phyloP scores from a whole-genome alignment of 176 grass and related monocot genomes.

The Oryza meridionalis region DNA sequence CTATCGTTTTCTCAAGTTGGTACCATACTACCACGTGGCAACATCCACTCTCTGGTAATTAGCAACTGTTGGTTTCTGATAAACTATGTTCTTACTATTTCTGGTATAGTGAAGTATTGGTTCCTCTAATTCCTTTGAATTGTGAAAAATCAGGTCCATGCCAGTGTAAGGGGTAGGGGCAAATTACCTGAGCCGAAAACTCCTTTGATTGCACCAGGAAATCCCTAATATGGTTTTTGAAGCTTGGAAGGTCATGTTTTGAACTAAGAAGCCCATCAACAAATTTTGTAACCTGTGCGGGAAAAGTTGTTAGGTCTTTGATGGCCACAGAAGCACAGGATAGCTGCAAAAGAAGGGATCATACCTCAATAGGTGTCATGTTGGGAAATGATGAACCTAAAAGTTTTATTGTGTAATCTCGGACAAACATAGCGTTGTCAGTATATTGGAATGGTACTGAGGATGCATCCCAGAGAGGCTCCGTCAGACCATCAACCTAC shows the following conservation, averaged over 20 bases:
- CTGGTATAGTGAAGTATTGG: not conserved
- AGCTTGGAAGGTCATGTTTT: conserved; percentile 83
- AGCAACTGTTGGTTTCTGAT: not conserved
- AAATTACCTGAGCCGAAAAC: conserved; percentile 87
- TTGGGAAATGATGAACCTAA: conserved; percentile 98
- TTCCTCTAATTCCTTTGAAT: not conserved
- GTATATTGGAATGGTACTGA: conserved; percentile 73
- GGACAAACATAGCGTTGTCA: conserved; percentile 90
- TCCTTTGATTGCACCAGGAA: conserved; percentile 99
- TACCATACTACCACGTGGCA: not conserved
- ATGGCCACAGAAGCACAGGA: not conserved
- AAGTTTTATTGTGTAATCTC: conserved; percentile 96
- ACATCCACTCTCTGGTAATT: not conserved
- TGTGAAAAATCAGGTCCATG: conserved; percentile 2
- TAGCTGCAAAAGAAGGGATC: not conserved
- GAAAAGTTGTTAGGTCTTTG: conserved; percentile 10
- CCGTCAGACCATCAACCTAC: conserved; percentile 91
- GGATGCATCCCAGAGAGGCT: conserved; percentile 87
- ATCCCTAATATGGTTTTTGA: conserved; percentile 96
- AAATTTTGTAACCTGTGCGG: conserved; percentile 83
- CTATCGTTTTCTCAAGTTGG: not conserved
- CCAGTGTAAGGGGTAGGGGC: not conserved
- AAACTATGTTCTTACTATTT: not conserved
- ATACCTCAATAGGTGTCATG: conserved; percentile 82
- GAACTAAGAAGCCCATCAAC: conserved; percentile 87